Conservation (phyloP, 208 protist species). For the Crithidia bombi region DNA sequence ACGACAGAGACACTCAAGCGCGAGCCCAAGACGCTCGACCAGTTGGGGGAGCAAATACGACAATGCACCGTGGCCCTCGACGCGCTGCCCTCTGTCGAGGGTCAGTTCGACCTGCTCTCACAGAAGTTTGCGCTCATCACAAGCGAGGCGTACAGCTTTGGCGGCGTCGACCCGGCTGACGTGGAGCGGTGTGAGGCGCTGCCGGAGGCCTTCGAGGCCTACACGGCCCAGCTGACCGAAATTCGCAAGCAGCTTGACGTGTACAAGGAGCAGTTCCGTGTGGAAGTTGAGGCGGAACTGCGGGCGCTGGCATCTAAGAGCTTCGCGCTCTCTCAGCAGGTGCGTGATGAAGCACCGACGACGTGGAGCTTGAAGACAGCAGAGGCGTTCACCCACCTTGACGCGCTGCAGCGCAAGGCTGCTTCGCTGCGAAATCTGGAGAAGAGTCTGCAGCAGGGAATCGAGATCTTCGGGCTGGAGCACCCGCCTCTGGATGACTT, state of each 20-base stretch:
- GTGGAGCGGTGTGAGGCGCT: slow-evolving; percentile 88
- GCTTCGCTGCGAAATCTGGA: slow-evolving; percentile 68
- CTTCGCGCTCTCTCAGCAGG: slow-evolving; percentile 81
- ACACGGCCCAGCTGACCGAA: slow-evolving; percentile 81
- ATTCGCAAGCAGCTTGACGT: slow-evolving; percentile 90
- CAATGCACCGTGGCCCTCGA: slow-evolving; percentile 80
- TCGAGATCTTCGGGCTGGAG: slow-evolving; percentile 97
- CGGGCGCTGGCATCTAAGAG: slow-evolving; percentile 88
- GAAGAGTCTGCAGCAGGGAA: slow-evolving; percentile 87
- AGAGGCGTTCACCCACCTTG: slow-evolving; percentile 86
- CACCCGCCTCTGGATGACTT: slow-evolving; percentile 93
- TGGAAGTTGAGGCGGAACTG: slow-evolving; percentile 91
- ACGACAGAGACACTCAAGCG: slow-evolving; percentile 78
- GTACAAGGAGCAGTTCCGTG: slow-evolving; percentile 96
- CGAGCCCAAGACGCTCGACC: slow-evolving; percentile 93
- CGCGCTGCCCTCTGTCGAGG: slow-evolving; percentile 80
- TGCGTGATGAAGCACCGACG: slow-evolving; percentile 87
- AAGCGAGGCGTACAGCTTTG: slow-evolving; percentile 87
- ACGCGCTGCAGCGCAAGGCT: slow-evolving; percentile 79
- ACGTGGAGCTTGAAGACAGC: slow-evolving; percentile 61
- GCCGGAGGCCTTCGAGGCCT: slow-evolving; percentile 86
- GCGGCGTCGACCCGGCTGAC: slow-evolving; percentile 77
- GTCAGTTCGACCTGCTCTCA: slow-evolving; percentile 92
- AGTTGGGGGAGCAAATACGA: slow-evolving; percentile 93
- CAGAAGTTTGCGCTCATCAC: slow-evolving; percentile 95